Conservation (phyloP, 1,284 basidiomycete genomes). For the Ceratobasidium sp. region DNA sequence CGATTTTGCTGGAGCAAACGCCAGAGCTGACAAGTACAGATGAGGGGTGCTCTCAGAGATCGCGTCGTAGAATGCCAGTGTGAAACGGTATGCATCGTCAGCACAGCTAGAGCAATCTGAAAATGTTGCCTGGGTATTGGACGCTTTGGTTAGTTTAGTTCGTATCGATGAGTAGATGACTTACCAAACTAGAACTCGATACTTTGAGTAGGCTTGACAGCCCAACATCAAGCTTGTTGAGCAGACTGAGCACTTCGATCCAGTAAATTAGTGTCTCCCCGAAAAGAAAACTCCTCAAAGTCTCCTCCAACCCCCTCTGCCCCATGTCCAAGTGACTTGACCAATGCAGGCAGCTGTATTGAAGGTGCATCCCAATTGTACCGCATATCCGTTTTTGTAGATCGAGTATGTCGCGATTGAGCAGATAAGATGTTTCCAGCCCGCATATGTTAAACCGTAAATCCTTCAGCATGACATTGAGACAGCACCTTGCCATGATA, state of each 20-base stretch:
- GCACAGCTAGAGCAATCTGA: neutral
- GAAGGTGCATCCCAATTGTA: neutral
- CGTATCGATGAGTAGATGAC: neutral
- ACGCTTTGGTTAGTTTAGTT: neutral
- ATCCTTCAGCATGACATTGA: conserved; percentile 21
- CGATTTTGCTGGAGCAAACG: conserved; percentile 1
- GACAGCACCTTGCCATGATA: neutral
- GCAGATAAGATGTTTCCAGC: conserved; percentile 33
- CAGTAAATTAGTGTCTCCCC: conserved; percentile 20
- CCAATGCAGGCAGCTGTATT: conserved; percentile 40
- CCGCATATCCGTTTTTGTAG: neutral
- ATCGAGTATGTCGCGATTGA: conserved; percentile 26
- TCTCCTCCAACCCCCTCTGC: no score
- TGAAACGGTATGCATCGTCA: conserved; percentile 2
- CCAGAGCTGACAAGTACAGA: conserved; percentile 18
- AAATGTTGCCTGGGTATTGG: neutral
- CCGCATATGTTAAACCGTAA: conserved; percentile 45
- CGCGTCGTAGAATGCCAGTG: conserved; percentile 1
- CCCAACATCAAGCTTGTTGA: conserved; percentile 7
- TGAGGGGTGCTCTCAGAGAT: conserved; percentile 7
- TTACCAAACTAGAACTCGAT: neutral
- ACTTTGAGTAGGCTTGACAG: neutral
- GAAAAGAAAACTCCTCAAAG: neutral
- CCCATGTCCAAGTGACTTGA: neutral
- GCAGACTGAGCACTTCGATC: conserved; percentile 44